A percentile compares a stretch with the other conserved stretches of the same genome.
phyloP scores from a whole-genome alignment of 116 monocot genomes.

The Posidonia oceanica region DNA sequence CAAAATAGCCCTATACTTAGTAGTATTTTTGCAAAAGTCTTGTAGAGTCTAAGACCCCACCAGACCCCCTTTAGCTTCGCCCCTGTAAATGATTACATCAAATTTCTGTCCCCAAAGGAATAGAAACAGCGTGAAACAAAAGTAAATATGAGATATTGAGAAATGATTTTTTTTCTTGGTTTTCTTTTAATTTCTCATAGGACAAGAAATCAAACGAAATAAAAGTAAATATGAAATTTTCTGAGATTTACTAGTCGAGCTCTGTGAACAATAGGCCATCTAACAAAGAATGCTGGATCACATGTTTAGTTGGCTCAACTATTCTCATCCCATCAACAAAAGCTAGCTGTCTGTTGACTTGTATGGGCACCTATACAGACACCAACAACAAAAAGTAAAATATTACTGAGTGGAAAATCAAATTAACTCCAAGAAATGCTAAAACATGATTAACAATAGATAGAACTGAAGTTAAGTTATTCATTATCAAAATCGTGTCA shows the following conservation, averaged over 20 bases:
- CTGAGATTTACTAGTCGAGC: conserved; percentile 48
- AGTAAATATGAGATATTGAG: too few species aligned
- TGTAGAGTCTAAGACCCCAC: too few species aligned
- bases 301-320: conserved; percentile 38
- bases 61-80: too few species aligned
- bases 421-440: neutral
- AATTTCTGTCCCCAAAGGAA: too few species aligned
- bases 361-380: conserved; percentile 64
- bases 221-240: neutral
- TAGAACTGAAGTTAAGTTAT: too few species aligned
- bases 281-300: conserved; percentile 15
- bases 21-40: too few species aligned
- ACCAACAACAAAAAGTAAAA: neutral
- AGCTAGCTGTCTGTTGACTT: conserved; percentile 75
- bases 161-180: too few species aligned
- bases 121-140: too few species aligned
- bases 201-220: neutral
- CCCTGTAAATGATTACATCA: too few species aligned
- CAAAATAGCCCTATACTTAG: too few species aligned
- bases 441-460: neutral
- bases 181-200: neutral
- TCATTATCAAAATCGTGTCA: too few species aligned
- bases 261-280: conserved; percentile 47
- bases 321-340: conserved; percentile 78
- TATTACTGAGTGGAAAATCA: neutral